Evolutionary conservation across 345 rosid genomes (phyloP), one percentile per base, ranked within the genome.

Genomic region (Passiflora organensis): DNA sequence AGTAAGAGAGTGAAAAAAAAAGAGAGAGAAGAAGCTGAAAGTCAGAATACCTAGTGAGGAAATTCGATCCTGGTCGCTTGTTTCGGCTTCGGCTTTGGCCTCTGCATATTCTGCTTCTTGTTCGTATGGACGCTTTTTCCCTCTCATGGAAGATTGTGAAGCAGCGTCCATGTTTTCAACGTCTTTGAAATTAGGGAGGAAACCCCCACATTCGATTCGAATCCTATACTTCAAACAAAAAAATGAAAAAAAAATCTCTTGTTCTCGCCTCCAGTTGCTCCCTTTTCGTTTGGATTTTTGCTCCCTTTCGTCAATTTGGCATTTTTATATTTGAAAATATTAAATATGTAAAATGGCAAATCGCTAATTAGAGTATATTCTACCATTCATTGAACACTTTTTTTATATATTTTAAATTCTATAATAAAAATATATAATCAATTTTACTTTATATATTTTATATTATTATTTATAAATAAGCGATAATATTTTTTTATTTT

Each of bases 81-180:
- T 64, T 44, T 48, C 73, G 15, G 64, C 58, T 47, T 55, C 80
- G 9, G 43, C 60, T 64, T 38, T 39, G 38, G 43, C 66, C 32
- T 42, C 36, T 10, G 14, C 49, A 2, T 39, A 8, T 8, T 59
- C 28, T 1, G 46, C 45, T 3, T 63, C 68, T 39, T 54, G 53
- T 18, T 48, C 13, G 15, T 53, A 56, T 20, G 21, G 39, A 37
- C 63, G 69, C 50, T 65, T 57, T 51, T 22, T 32, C 8, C 58
- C 51, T 43, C 10, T 43, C 1, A 34, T 41, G n/a, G 45, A 49
- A 14, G 45, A 55, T 39, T 18, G 46, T 13, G 60, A 42, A 47
- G 25, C 36, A 22, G 32, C 20, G 13, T 24, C 19, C 60, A 38
- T 63, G 18, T 6, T 45, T 28, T 8, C 3, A 28, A 28, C 3